Conservation (phyloP, 805 yeast genomes). For the Kuraishia capsulata region DNA sequence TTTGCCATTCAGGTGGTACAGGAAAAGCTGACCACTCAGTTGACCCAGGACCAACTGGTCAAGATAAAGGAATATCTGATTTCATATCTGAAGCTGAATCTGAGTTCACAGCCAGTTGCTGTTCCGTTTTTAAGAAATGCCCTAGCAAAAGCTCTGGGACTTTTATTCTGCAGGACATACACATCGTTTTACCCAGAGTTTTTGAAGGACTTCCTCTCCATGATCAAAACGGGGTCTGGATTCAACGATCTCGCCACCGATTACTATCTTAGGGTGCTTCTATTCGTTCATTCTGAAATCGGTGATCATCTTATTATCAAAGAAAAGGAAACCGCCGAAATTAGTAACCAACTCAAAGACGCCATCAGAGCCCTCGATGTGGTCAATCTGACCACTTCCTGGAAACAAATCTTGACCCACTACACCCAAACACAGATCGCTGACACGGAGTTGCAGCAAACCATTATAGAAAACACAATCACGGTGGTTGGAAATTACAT, state of each 20-base stretch:
- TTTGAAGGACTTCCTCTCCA: constrained; percentile 36
- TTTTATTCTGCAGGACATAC: constrained; percentile 41
- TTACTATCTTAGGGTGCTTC: constrained; percentile 63
- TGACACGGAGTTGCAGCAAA: constrained; percentile 18
- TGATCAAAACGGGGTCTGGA: constrained; percentile 20
- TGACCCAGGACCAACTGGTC: constrained; percentile 35
- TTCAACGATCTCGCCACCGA: constrained; percentile 45
- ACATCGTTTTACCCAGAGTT: constrained; percentile 38
- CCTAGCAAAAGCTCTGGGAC: constrained; percentile 44
- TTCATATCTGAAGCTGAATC: constrained; percentile 26
- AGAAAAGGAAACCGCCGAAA: constrained; percentile 49
- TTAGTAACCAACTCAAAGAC: constrained; percentile 73
- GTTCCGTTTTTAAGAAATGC: constrained; percentile 38
- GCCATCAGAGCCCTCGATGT: constrained; percentile 72
- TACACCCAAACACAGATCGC: constrained; percentile 17
- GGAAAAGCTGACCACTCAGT: constrained; percentile 32
- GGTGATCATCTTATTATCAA: constrained; percentile 85
- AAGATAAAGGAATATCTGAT: constrained; percentile 40
- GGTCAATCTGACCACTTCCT: constrained; percentile 48
- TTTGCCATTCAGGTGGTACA: constrained; percentile 66
- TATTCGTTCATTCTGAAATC: constrained; percentile 79
- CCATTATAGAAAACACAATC: constrained; percentile 49
- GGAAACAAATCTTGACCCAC: constrained; percentile 51
- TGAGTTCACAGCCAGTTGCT: constrained; percentile 17
- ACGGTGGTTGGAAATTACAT: constrained; percentile 76